Evolutionary conservation across 148 eudicot species (phyloP), one percentile per base, ranked within the genome.

Genomic region (Talinum fruticosum): DNA sequence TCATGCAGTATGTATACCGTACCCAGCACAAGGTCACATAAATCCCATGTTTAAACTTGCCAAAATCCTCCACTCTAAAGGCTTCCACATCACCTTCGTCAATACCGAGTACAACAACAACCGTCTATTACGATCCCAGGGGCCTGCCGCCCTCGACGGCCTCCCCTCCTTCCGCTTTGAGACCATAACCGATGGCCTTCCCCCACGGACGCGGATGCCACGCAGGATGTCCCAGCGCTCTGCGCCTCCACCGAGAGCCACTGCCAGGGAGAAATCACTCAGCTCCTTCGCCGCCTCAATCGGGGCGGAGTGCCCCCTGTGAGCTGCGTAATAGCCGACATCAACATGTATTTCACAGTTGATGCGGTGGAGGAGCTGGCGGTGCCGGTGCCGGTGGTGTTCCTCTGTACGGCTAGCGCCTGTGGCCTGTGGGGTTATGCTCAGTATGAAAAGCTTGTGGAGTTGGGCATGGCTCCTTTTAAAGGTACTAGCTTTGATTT

Each of bases 321-420:
- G 18, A 77, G 35, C 26, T 82, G 84, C 65, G 59, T 82, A 6
- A 44, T 82, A 7, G 16, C 78, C 0, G 85, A 83, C n/a, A 75
- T 2, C 6, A 66, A 61, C 37, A 79, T 79, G 82, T 47, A 28
- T 4, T 83, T 75, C 65, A 71, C 82, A 1, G 26, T 83, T 2
- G 66, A 26, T 26, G 80, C 61, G 0, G 88, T 84, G 0, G 66
- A 78, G 74, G 89, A 89, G 71, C 45, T 89, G n/a, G n/a, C 15
- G 80, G 82, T 5, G 44, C 82, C n/a, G n/a, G n/a, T n/a, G n/a
- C 79, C 83, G 7, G 83, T 34, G 12, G 83, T 66, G 24, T 18
- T 78, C 75, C 38, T 85, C 33, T 85, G 87, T 85, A 85, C 87
- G 15, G 79, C 87, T 41, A 85, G 87, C 37, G 79, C 67, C 8